Evolutionary conservation across 306 rosid genomes (phyloP).

Genomic region (Erythrophleum fordii): DNA sequence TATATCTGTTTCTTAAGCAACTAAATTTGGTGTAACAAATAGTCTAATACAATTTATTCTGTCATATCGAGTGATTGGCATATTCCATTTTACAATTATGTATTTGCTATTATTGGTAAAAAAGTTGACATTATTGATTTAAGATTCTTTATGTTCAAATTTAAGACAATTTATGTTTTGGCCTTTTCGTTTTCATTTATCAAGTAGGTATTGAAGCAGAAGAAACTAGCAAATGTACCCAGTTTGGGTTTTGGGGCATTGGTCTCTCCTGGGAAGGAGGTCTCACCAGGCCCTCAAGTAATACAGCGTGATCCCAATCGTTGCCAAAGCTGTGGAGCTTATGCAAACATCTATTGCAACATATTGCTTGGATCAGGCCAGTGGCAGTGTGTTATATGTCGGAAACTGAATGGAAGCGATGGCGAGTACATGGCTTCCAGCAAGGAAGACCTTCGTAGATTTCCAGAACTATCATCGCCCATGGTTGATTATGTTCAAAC

Average conservation of each 20-base stretch:
- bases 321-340: slow-evolving; percentile 94
- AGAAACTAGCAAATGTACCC: slow-evolving; percentile 89
- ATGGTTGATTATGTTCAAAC: slow-evolving; percentile 89
- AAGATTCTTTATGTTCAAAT: background rate
- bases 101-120: background rate
- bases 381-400: slow-evolving; percentile 97
- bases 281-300: slow-evolving; percentile 78
- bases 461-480: slow-evolving; percentile 87
- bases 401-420: slow-evolving; percentile 82
- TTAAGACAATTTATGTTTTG: slow-evolving; percentile 16
- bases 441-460: slow-evolving; percentile 77
- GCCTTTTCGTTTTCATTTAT: slow-evolving; percentile 38
- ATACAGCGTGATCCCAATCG: slow-evolving; percentile 95
- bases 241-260: slow-evolving; percentile 99
- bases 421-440: slow-evolving; percentile 81
- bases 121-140: background rate
- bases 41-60: background rate
- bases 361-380: slow-evolving; percentile 94
- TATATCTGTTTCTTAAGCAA: background rate
- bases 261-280: slow-evolving; percentile 89
- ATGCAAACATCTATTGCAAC: slow-evolving; percentile 83
- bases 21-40: slow-evolving; percentile 7
- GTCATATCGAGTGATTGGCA: background rate
- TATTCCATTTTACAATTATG: background rate
- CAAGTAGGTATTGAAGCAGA: slow-evolving; percentile 77